These are phyloP conservation scores for Capronia americana DNA, from an alignment of 2,329 filamentous ascomycete genomes.

Conservation along the genomic window DNA sequence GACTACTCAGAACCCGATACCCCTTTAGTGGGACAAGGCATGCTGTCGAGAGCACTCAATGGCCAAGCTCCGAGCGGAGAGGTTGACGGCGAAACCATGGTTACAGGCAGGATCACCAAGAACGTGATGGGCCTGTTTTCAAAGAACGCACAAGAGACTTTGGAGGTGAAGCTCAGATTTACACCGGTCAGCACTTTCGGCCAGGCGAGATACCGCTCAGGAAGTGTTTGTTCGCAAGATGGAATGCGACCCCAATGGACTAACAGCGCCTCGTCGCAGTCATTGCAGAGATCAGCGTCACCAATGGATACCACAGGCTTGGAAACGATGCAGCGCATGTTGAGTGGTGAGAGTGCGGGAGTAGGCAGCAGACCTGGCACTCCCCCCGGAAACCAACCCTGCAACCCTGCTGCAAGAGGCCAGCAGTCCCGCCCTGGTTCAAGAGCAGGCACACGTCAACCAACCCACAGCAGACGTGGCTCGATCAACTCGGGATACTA, in stretches of 20 bases:
- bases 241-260: conserved; percentile 34
- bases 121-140: conserved; percentile 85
- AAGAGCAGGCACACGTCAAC: conserved; percentile 31
- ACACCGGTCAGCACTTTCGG: conserved; percentile 67
- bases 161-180: conserved; percentile 91
- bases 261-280: conserved; percentile 25
- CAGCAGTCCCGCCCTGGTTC: conserved; percentile 36
- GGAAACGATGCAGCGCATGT: conserved; percentile 52
- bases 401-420: conserved; percentile 27
- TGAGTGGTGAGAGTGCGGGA: conserved; percentile 47
- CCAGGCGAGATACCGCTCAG: conserved; percentile 35
- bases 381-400: conserved; percentile 27
- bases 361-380: conserved; percentile 38
- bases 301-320: conserved; percentile 52
- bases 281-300: conserved; percentile 44
- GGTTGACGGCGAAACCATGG: conserved; percentile 56
- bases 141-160: conserved; percentile 78
- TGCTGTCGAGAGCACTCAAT: conserved; percentile 84
- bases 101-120: conserved; percentile 88
- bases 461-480: conserved; percentile 53
- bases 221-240: conserved; percentile 39
- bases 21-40: conserved; percentile 91
- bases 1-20: conserved; percentile 96
- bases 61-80: conserved; percentile 56
- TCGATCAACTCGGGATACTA: conserved; percentile 64